Base-by-base conservation (phyloP, 371 early-diverging fungal species). In the Rhizopus microsporus region DNA sequence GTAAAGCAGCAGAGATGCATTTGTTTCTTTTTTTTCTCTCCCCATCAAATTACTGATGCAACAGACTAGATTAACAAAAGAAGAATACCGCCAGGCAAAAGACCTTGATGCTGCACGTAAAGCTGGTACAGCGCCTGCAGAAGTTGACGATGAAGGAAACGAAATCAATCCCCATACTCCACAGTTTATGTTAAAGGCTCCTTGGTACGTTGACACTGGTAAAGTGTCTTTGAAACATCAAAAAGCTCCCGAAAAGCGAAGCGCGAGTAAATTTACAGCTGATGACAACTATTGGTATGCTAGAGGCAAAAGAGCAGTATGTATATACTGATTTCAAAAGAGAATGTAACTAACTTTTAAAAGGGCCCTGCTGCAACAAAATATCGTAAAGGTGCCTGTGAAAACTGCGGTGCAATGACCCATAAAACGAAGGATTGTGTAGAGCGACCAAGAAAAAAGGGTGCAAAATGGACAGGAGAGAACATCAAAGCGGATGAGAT, bases 141-240 rank as follows among this genome's bases (percentile, higher is more conserved):
- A 90, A 57, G 70, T 88, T 7, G 94, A 94, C 74, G 93, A 91
- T 43, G 92, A 93, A 51, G 98, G 97, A 43, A 87, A 88, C 38
- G 93, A 93, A 67, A 96, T 98, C 84, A 98, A 98, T 74, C 99
- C 99, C n/a, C 96, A 98, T 65, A 98, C 98, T 43, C 99, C 99
- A 3, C 90, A 94, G 58, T 98, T 93, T 71, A 97, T 97, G 79
- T 83, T 95, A 9, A 84, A 94, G 35, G 96, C 96, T 45, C 98
- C 98, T 62, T 98, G 93, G 98, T 98, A 98, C 70, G 83, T 95
- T 48, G 93, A 93, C 67, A 90, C 89, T 43, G 91, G 93, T 32
- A 85, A 87, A 65, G 80, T 92, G 0, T 90, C 93, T 3, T 81
- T 98, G 51, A 92, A 94, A 66, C 97, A 98, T 82, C 97, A 97